phyloP scores from a whole-genome alignment of 2,329 filamentous ascomycete genomes.

The Plenodomus lindquistii region DNA sequence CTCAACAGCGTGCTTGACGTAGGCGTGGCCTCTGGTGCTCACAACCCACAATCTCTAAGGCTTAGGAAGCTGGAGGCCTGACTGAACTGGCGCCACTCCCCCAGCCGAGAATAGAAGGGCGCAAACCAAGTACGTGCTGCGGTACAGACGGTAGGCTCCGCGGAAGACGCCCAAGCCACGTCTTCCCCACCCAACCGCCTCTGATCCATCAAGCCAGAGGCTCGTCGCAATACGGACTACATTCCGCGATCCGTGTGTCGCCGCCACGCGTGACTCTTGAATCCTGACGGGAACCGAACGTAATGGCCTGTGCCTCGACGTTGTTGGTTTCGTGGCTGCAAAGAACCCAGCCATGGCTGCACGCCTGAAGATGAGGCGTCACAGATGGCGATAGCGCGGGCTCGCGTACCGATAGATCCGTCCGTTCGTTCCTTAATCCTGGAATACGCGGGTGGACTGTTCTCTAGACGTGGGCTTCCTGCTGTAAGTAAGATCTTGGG shows the following conservation, averaged over 20 bases:
- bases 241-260: background rate
- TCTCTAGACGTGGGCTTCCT: background rate
- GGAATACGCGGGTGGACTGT: background rate
- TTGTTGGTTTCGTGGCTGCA: constrained; percentile 1
- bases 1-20: background rate
- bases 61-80: background rate
- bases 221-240: background rate
- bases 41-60: background rate
- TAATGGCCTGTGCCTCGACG: background rate
- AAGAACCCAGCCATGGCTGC: background rate
- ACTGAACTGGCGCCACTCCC: background rate
- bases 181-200: background rate
- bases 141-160: background rate
- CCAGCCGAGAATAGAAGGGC: background rate
- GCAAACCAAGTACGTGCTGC: background rate
- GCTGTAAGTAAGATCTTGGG: background rate
- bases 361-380: constrained; percentile 3
- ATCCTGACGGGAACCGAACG: background rate
- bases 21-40: background rate
- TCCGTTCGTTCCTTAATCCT: background rate
- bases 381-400: background rate
- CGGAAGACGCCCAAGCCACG: background rate
- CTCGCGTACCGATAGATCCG: constrained; percentile 6
- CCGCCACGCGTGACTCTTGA: background rate
- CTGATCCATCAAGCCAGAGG: background rate